Conservation (phyloP, 208 protist genomes). For the Borovskyia barvae region DNA sequence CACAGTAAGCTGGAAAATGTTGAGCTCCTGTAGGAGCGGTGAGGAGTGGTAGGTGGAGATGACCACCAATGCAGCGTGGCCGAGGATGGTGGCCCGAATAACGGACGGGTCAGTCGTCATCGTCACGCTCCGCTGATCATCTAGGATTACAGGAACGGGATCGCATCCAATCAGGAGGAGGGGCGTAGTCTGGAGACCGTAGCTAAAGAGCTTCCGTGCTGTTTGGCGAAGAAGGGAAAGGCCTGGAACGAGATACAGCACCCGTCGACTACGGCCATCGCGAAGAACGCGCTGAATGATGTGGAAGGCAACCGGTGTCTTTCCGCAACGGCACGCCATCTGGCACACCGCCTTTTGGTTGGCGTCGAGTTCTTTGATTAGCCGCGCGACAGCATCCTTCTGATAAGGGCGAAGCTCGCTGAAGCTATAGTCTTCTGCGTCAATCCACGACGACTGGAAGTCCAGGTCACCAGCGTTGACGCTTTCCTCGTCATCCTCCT, state of each 20-base stretch:
- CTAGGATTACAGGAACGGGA: slow-evolving; percentile 32
- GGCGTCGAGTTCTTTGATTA: slow-evolving; percentile 33
- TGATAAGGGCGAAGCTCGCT: slow-evolving; percentile 58
- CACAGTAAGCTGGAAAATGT: slow-evolving; percentile 49
- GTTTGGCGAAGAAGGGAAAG: slow-evolving; percentile 73
- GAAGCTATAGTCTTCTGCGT: slow-evolving; percentile 33
- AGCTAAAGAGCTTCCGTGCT: slow-evolving; percentile 53
- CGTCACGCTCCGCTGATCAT: slow-evolving; percentile 6
- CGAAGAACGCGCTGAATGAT: slow-evolving; percentile 35
- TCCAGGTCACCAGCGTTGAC: slow-evolving; percentile 3
- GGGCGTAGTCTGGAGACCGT: slow-evolving; percentile 47
- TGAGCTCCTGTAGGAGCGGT: slow-evolving; percentile 41
- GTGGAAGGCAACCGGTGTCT: slow-evolving; percentile 73
- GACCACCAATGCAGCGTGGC: slow-evolving; percentile 35
- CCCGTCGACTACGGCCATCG: slow-evolving; percentile 3
- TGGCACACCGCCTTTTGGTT: slow-evolving; percentile 55
- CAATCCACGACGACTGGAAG: slow-evolving; percentile 16
- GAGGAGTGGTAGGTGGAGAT: slow-evolving; percentile 82
- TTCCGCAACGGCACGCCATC: slow-evolving; percentile 82
- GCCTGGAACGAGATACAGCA: slow-evolving; percentile 77
- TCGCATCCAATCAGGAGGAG: slow-evolving; percentile 72
- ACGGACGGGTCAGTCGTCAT: slow-evolving; percentile 65
- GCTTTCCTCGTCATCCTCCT: slow-evolving; percentile 18
- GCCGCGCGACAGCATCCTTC: slow-evolving; percentile 52
- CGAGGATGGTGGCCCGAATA: slow-evolving; percentile 42